Evolutionary conservation across 257 asterid species (phyloP), one percentile per base, ranked within the genome.

Genomic region (Solanum dulcamara): DNA sequence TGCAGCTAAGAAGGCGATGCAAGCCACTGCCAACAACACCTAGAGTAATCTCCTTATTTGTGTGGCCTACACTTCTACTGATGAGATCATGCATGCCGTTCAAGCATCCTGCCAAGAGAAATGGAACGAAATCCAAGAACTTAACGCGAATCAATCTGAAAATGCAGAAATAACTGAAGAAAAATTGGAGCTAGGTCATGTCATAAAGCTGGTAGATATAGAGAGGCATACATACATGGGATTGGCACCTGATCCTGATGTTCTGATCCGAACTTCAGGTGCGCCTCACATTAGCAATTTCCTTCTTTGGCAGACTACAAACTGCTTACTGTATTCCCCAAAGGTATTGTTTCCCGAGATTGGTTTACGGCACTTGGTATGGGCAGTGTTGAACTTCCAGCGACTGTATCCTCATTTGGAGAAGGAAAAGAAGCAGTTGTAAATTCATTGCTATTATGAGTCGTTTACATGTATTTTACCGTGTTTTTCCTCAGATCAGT

Each of bases 331-430:
- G 88, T 91, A 92, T 81, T 89, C 96, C 0, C 97, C 98, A 0
- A 51, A 77, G 35, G 98, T 92, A 1, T 83, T 93, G 83, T 93
- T 97, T 95, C 98, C 98, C 32, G 97, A 94, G 89, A 85, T 93
- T 50, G 97, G 97, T 32, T 86, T 93, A 80, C 75, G 90, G 18
- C 98, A 94, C 84, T 83, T 96, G 50, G 91, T 93, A 60, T 91
- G 97, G 98, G 95, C 93, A 7, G 93, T 96, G 12, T 57, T 94
- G 88, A 87, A 90, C 83, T 94, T 90, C 72, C 98, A 93, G 80
- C 92, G 91, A 51, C 83, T 68, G 5, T 81, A 90, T 85, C 88
- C 91, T 35, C 87, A 88, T 57, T 81, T 91, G 86, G 92, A 91
- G 90, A 93, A 86, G 89, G 89, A 90, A 85, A 88, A 86, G 91